Conservation (phyloP, 2,329 filamentous ascomycete genomes). For the Periconia sp. region DNA sequence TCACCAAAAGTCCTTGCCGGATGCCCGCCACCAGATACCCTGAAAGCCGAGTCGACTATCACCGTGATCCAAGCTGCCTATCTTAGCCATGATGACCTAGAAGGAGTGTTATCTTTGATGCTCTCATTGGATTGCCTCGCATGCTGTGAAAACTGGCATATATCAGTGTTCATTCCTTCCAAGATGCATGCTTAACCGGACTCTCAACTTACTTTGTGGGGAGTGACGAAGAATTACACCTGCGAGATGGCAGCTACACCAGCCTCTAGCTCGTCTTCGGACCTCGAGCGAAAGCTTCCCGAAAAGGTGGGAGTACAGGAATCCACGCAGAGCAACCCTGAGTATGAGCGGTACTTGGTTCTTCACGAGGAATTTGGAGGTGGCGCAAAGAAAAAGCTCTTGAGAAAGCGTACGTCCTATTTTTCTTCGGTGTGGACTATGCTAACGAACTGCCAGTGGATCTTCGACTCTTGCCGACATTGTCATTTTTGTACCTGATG, state of each 20-base stretch:
- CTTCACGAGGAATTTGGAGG: neutral
- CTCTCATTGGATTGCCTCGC: no score
- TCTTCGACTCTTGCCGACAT: neutral
- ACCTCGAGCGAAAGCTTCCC: neutral
- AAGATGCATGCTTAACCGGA: no score
- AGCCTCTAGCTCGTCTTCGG: neutral
- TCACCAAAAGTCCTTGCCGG: no score
- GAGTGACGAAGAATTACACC: no score
- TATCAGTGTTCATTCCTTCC: no score
- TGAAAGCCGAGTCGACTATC: no score
- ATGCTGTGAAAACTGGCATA: no score
- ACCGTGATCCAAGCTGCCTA: no score
- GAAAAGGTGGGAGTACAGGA: neutral
- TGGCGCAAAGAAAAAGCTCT: neutral
- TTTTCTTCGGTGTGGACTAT: neutral
- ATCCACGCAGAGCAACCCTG: neutral
- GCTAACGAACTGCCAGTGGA: neutral
- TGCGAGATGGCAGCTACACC: neutral
- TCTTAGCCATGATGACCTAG: no score
- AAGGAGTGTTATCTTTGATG: no score
- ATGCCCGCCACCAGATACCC: no score
- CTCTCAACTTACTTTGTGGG: no score
- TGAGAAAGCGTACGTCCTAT: neutral
- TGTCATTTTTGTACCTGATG: slow-evolving; percentile 1
- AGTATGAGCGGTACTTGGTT: neutral